Conservation (phyloP, 2,329 filamentous ascomycete species). For the Pestalotiopsis sp. region DNA sequence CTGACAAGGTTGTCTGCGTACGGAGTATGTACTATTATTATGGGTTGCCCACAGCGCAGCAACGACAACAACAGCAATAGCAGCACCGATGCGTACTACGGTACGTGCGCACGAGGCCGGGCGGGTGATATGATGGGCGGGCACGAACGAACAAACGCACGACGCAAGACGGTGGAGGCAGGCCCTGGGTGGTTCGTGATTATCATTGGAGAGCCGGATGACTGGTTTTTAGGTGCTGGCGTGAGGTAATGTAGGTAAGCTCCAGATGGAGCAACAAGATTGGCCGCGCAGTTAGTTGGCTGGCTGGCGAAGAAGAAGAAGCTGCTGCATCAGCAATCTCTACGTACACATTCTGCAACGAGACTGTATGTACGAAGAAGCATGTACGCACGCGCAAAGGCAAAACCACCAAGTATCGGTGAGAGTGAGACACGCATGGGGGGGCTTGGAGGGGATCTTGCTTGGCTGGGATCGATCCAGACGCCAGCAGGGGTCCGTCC, state of each 20-base stretch:
- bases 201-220: background rate
- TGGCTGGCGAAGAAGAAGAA: constrained; percentile 11
- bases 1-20: background rate
- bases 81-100: background rate
- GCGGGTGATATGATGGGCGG: background rate
- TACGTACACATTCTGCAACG: constrained; percentile 34
- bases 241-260: background rate
- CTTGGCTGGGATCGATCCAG: background rate
- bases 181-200: background rate
- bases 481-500: constrained; percentile 7
- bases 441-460: background rate
- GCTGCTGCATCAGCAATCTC: constrained; percentile 28
- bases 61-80: background rate
- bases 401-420: constrained; percentile 35
- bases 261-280: constrained; percentile 4
- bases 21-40: background rate
- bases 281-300: constrained; percentile 14
- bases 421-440: constrained; percentile 34
- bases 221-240: background rate
- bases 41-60: background rate
- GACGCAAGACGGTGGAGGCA: background rate
- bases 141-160: no score
- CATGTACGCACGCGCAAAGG: constrained; percentile 16
- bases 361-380: constrained; percentile 27
- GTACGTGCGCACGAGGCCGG: background rate